Conservation (phyloP, 306 rosid species). For the Benincasa hispida region DNA sequence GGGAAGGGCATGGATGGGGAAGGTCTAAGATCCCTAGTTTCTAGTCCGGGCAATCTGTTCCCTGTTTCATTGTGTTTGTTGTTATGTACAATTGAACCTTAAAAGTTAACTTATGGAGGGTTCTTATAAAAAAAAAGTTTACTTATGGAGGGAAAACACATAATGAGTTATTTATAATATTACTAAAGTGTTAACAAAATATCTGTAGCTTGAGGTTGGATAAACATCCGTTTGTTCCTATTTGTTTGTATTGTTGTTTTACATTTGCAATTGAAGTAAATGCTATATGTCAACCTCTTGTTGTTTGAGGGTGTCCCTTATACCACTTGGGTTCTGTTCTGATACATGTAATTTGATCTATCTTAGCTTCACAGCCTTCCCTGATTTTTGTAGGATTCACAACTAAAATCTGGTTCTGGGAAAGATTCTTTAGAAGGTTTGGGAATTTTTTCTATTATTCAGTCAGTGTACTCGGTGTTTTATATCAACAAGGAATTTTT, state of each 20-base stretch:
- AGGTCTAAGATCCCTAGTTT: background rate
- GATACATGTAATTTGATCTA: background rate
- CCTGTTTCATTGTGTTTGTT: background rate
- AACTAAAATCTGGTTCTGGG: slow-evolving; percentile 66
- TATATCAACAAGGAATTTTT: slow-evolving; percentile 9
- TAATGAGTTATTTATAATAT: background rate
- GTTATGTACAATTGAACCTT: background rate
- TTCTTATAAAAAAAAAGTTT: no score
- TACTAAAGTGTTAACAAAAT: background rate
- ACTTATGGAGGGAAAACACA: background rate
- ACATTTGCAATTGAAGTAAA: background rate
- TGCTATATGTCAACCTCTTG: background rate
- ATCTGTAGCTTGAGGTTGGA: background rate
- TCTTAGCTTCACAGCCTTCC: slow-evolving; percentile 8
- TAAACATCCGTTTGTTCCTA: background rate
- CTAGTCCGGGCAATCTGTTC: background rate
- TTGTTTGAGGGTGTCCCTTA: background rate
- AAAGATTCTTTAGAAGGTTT: slow-evolving; percentile 85
- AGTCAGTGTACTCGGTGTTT: background rate
- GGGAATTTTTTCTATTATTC: slow-evolving; percentile 20
- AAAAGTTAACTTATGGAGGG: background rate
- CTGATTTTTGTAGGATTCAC: slow-evolving; percentile 54
- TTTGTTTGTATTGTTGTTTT: background rate
- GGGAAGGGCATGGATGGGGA: background rate
- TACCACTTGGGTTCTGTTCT: background rate